These are phyloP conservation scores for Abelmoschus esculentus DNA, from an alignment of 345 rosid species.

Conservation along the genomic window DNA sequence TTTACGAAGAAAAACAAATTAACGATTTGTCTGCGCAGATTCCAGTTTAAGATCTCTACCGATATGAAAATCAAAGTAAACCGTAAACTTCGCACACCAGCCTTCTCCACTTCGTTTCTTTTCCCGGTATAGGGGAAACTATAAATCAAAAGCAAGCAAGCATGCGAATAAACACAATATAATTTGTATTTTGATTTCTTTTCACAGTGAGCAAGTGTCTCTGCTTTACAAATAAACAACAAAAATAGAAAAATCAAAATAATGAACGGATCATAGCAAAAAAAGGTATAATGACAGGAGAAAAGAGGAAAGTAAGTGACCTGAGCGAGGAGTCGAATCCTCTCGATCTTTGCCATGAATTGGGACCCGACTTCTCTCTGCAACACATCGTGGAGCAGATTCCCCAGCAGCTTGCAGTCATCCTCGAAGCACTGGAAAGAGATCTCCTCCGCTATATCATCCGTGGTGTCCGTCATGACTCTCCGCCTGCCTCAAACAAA, in stretches of 20 bases:
- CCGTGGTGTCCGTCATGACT: slow-evolving; percentile 93
- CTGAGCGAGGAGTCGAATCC: slow-evolving; percentile 77
- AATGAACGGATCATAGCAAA: neutral
- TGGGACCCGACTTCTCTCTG: slow-evolving; percentile 61
- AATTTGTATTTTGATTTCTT: neutral
- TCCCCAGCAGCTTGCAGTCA: slow-evolving; percentile 84
- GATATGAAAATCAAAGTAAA: neutral
- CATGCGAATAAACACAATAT: neutral
- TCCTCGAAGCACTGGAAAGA: slow-evolving; percentile 92
- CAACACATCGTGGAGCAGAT: slow-evolving; percentile 73
- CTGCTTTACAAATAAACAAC: neutral
- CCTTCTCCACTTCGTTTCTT: too few species aligned
- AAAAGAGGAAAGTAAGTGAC: slow-evolving; percentile 18
- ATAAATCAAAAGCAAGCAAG: too few species aligned
- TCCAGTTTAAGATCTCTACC: neutral
- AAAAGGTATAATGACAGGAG: neutral
- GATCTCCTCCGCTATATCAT: slow-evolving; percentile 90
- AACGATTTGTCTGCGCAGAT: neutral
- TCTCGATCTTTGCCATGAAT: slow-evolving; percentile 69
- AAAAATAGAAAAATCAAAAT: too few species aligned
- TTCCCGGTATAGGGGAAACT: too few species aligned
- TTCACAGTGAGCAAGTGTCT: neutral
- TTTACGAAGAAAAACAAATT: neutral
- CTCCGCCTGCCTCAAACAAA: slow-evolving; percentile 4
- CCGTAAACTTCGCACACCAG: neutral